These are phyloP conservation scores for Ceratocystis diversiconidia DNA, from an alignment of 2,329 filamentous ascomycete species.

Conservation along the genomic window DNA sequence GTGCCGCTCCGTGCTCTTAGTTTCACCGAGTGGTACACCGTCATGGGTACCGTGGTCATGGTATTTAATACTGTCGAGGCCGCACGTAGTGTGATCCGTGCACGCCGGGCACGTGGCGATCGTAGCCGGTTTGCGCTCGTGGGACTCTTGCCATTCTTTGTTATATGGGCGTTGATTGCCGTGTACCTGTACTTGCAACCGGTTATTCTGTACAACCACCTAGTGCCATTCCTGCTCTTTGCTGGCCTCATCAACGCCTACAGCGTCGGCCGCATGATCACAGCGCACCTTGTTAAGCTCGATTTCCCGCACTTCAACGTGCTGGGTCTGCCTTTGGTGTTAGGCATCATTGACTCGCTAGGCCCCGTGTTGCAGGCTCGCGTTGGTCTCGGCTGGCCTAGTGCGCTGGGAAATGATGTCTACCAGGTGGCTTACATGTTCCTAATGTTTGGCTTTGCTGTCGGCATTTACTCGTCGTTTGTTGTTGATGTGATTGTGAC, in stretches of 20 bases:
- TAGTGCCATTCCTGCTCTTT: constrained; percentile 82
- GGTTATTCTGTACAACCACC: constrained; percentile 62
- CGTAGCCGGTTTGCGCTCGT: constrained; percentile 59
- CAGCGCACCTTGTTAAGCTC: constrained; percentile 76
- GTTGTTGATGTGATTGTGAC: constrained; percentile 94
- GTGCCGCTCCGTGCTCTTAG: constrained; percentile 55
- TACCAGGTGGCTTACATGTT: constrained; percentile 91
- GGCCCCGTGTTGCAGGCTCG: constrained; percentile 52
- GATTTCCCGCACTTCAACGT: constrained; percentile 87
- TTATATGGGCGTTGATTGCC: constrained; percentile 61
- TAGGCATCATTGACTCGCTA: constrained; percentile 65
- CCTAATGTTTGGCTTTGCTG: constrained; percentile 64
- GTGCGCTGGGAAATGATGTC: constrained; percentile 56
- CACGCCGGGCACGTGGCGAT: constrained; percentile 60
- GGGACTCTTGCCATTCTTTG: constrained; percentile 69
- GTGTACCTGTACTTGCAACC: constrained; percentile 77
- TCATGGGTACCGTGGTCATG: constrained; percentile 69
- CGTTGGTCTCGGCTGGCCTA: constrained; percentile 58
- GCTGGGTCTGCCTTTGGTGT: constrained; percentile 60
- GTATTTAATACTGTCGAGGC: constrained; percentile 73
- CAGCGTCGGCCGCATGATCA: constrained; percentile 89
- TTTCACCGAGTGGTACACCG: constrained; percentile 86
- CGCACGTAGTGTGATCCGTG: constrained; percentile 70
- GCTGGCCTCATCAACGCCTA: constrained; percentile 86
- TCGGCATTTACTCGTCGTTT: constrained; percentile 95